Evolutionary conservation across 78 protist species (phyloP).

Genomic region (Trichosphaerium sp.): DNA sequence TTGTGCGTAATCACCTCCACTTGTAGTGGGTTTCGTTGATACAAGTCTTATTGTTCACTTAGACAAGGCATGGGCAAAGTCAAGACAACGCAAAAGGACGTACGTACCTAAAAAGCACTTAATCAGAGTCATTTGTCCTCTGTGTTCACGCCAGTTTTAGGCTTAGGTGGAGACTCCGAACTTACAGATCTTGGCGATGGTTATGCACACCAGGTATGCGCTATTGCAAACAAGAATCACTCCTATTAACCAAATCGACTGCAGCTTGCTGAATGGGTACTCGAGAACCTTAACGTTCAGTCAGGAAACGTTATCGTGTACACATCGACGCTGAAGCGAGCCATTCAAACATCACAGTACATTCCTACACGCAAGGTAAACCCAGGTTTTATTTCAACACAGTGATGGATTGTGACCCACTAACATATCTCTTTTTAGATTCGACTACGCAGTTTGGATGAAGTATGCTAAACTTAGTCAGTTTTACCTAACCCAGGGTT

Average conservation of each 20-base stretch:
- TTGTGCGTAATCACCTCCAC: too few relatives aligned
- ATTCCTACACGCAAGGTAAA: slow-evolving; percentile 39
- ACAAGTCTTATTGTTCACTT: too few relatives aligned
- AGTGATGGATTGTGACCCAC: background rate
- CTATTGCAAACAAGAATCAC: background rate
- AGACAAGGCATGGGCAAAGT: slow-evolving; percentile 83
- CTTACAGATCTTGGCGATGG: slow-evolving; percentile 52
- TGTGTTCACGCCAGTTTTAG: too few relatives aligned
- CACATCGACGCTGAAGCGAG: slow-evolving; percentile 55
- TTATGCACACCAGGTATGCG: slow-evolving; percentile 60
- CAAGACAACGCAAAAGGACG: slow-evolving; percentile 50
- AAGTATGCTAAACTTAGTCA: background rate
- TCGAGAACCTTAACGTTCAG: background rate
- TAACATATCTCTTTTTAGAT: background rate
- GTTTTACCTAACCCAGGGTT: slow-evolving; percentile 72
- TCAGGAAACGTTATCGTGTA: slow-evolving; percentile 43
- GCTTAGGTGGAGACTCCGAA: slow-evolving; percentile 88
- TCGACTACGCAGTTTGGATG: background rate
- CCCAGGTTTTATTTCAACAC: background rate
- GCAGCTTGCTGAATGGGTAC: background rate
- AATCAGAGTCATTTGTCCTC: too few relatives aligned
- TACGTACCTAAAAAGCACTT: too few relatives aligned
- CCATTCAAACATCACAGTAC: slow-evolving; percentile 52
- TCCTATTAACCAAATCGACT: background rate
- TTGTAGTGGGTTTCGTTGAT: too few relatives aligned